Conservation (phyloP, 2,329 filamentous ascomycete genomes). For the Albophoma yamanashiensis region DNA sequence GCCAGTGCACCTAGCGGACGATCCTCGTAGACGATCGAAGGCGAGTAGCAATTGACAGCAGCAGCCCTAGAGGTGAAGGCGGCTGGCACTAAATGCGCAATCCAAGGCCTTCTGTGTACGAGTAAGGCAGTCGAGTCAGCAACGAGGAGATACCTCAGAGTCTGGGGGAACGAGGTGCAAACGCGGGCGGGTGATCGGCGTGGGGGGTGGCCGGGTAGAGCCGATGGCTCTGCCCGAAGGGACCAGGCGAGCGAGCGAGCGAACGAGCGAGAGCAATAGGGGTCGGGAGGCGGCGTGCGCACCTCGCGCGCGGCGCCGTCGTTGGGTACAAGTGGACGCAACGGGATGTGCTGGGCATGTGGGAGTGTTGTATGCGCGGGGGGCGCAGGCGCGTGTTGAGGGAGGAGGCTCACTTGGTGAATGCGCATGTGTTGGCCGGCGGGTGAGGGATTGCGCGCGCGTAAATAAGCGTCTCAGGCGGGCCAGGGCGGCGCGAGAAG, state of each 20-base stretch:
- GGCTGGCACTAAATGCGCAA: neutral
- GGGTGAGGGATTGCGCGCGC: neutral
- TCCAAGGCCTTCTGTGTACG: neutral
- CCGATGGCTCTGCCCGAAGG: constrained; percentile 2
- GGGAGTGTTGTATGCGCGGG: neutral
- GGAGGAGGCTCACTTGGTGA: neutral
- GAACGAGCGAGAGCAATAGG: neutral
- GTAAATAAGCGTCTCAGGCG: neutral
- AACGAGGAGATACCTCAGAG: neutral
- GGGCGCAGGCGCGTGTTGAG: neutral
- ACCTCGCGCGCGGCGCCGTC: neutral
- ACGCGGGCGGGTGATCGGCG: constrained; percentile 1
- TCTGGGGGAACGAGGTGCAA: neutral
- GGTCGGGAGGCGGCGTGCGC: neutral
- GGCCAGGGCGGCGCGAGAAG: neutral
- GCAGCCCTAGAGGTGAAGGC: neutral
- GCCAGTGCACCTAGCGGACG: neutral
- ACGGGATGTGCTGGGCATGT: neutral
- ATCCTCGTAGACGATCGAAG: neutral
- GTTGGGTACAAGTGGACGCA: neutral
- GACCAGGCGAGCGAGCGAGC: neutral
- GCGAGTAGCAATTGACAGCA: neutral
- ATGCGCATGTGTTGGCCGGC: neutral
- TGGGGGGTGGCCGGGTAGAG: constrained; percentile 2
- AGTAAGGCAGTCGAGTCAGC: neutral